Base-by-base conservation (phyloP, 2,329 filamentous ascomycete species). In the Fusarium albidum region DNA sequence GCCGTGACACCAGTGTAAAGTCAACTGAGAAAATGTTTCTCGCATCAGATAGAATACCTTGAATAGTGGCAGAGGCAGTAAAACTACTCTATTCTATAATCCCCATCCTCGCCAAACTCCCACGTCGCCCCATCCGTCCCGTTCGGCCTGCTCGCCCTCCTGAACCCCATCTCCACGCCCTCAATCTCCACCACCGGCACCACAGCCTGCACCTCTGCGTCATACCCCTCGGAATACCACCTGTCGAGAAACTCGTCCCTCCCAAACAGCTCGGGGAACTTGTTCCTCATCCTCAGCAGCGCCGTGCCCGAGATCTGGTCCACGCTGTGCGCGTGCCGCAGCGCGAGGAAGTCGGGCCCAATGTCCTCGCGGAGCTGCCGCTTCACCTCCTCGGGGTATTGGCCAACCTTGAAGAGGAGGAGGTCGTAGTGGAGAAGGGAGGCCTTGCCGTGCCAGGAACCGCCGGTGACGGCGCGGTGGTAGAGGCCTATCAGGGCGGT, bases 371-470 rank as follows among this genome's bases (percentile, higher is more conserved):
- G 77, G 15, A 89, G 70, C 43, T 76, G 61, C 10, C 77, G 71
- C 70, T 87, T 82, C 3, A 88, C 77, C 0, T 75, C 69, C 0
- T 76, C 73, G 0, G 82, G 74, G 55, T 89, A 83, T 32, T 82
- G 70, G 1, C 87, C 87, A 0, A 84, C 77, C 14, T 81, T 78
- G 64, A 89, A 81, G 17, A 90, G 78, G 3, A 88, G 79, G 2
- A 89, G 77, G 57, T 91, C 86, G 67, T 90, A 90, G 63, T 90
- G 87, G 64, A 86, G 78, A 14, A 90, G 75, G 2, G 84, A 87
- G 0, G 81, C 83, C 45, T 81, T 84, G 40, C 86, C 86, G 52
- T 85, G 77, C 77, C 87, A 90, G 1, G 85, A 88, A 1, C 88
- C 88, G 14, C 88, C 88, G 11, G 74, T 70, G 9, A 79, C 85